Evolutionary conservation across 1,284 basidiomycete genomes (phyloP), one percentile per base, ranked within the genome.

Genomic region (Cutaneotrichosporon dermatis): DNA sequence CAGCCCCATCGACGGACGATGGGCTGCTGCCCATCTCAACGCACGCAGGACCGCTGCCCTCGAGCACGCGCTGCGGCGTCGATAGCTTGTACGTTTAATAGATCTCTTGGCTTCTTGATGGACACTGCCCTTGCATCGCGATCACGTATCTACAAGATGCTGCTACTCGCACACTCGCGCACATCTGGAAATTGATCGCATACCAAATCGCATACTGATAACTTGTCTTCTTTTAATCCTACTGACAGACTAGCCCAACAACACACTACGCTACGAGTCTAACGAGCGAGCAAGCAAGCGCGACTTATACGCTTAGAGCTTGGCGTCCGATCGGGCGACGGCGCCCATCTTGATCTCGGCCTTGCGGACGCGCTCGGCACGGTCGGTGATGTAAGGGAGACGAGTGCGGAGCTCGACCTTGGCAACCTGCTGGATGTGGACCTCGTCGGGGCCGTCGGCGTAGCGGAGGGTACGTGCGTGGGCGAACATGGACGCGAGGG

Each of bases 381-480:
- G 57, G 54, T 61, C 51, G 51, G 54, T 52, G 49, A 64, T 49
- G 57, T 61, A 57, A 8, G 36, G 41, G 40, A 64, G 57, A 6
- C 63, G 46, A 46, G 54, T 49, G 77, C 84, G 88, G 62, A 93
- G 79, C 77, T 96, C 92, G 51, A 86, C 80, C 75, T 89, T 89
- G 9, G 92, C 93, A 54, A 96, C 88, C 79, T 97, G 94, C 77
- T 94, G 91, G 54, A 94, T 87, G 77, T 98, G 94, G 5, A 98
- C 91, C 83, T 89, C 91, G 74, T 94, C 92, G 46, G 91, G 92
- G 36, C 92, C 90, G 80, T 97, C 93, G 62, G 93, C 93, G 70
- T 91, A 86, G 44, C 92, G 85, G 34, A 97, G 82, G 0, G 94
- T 97, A 57, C 95, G 83, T 64, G 97, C 76, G 25, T 84, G 84